Conservation (phyloP, 805 yeast genomes). For the Hanseniaspora mollemarum region DNA sequence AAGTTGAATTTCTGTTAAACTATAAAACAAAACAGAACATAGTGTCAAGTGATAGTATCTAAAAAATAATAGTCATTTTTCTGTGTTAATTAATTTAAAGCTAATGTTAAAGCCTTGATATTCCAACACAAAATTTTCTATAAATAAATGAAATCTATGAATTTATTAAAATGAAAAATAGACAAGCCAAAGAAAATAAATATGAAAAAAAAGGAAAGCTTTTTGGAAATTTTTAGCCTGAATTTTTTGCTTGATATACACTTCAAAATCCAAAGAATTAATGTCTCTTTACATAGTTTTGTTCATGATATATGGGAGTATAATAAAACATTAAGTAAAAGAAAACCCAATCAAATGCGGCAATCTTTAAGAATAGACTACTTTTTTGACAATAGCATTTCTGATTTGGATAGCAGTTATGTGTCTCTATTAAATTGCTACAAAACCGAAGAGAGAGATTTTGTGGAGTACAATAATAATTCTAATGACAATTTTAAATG, state of each 20-base stretch:
- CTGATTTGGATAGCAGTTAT: neutral
- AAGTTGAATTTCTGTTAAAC: no score
- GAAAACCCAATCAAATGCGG: constrained; percentile 4
- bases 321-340: constrained; percentile 6
- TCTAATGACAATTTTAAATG: neutral
- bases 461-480: neutral
- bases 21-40: no score
- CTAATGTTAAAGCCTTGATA: no score
- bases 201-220: neutral
- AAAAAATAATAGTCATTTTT: no score
- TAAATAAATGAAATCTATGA: no score
- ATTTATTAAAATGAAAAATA: no score
- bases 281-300: neutral
- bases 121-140: neutral
- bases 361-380: constrained; percentile 2
- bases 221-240: neutral
- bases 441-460: neutral
- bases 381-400: neutral
- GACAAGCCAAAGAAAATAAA: neutral
- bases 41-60: no score
- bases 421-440: neutral
- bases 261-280: neutral
- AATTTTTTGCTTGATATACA: neutral
- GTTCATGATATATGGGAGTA: constrained; percentile 2
- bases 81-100: no score